Evolutionary conservation across 2,329 filamentous ascomycete genomes (phyloP), one percentile per base, ranked within the genome.

Genomic region (Penicillium decumbens): DNA sequence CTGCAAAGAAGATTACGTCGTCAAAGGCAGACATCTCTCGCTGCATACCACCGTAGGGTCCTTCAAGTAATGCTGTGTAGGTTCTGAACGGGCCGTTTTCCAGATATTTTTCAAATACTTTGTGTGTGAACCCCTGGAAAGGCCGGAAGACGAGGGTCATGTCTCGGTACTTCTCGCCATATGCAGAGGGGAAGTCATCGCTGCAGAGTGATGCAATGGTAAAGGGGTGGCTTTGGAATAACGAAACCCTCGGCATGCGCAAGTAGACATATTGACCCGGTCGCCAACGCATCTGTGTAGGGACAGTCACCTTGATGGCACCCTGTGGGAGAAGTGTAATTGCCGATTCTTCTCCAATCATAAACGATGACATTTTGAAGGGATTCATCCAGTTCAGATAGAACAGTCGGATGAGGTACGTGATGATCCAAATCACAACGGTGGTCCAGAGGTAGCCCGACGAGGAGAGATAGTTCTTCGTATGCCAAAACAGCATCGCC

Each of bases 211-310:
- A 96, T 2, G 92, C 84, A 47, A 97, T 91, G 0, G 93, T 97
- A 66, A 97, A 97, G 0, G 92, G 92, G 61, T 97, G 93, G 60
- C 95, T 96, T 58, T 95, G 89, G 50, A 96, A 84, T 1, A 95
- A 69, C 0, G 90, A 91, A 59, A 97, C 90, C 1, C 89, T 89
- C 0, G 92, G 92, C 85, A 97, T 95, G 45, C 92, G 84, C 18
- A 97, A 78, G 66, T 96, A 97, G 15, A 96, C 87, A 60, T 95
- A 96, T 69, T 97, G 93, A 4, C 92, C 93, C 0, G 92, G 90
- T 65, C 83, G 85, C 92, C 92, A 97, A 54, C 82, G 85, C 80
- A 95, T 88, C 68, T 92, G 89, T 0, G 92, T 96, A 1, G 92
- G 90, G 43, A 97, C 87, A 0, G 92, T 96, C 59, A 97, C 82